phyloP scores from a whole-genome alignment of 2,329 filamentous ascomycete genomes.

The Aspergillus phoenicis region DNA sequence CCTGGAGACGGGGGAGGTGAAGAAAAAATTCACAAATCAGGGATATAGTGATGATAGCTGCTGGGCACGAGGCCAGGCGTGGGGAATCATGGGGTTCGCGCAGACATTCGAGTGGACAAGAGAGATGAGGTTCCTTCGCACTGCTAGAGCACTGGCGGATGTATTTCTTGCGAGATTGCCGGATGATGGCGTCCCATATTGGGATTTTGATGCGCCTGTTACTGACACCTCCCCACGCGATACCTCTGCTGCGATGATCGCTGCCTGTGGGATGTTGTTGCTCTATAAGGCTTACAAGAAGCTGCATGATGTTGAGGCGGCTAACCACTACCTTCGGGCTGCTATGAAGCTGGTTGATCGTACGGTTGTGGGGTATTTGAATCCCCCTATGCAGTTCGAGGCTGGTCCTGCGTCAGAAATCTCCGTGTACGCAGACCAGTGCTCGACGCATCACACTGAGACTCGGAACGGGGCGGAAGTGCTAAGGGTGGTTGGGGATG shows the following conservation, averaged over 20 bases:
- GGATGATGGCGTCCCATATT: slow-evolving; percentile 47
- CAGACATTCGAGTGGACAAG: slow-evolving; percentile 46
- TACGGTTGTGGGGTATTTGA: slow-evolving; percentile 16
- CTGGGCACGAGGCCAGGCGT: slow-evolving; percentile 31
- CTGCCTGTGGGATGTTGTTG: slow-evolving; percentile 46
- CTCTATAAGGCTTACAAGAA: slow-evolving; percentile 37
- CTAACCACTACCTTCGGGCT: slow-evolving; percentile 2
- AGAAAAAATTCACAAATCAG: slow-evolving; percentile 29
- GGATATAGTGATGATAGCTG: slow-evolving; percentile 28
- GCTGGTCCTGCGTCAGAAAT: too few species aligned
- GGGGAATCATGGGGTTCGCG: slow-evolving; percentile 36
- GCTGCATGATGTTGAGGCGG: background rate
- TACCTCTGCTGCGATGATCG: slow-evolving; percentile 46
- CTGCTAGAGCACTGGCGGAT: slow-evolving; percentile 49
- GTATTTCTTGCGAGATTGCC: slow-evolving; percentile 50
- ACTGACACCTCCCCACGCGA: slow-evolving; percentile 29
- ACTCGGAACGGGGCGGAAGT: too few species aligned
- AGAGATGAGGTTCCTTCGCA: slow-evolving; percentile 33
- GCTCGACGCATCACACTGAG: too few species aligned
- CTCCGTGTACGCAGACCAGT: too few species aligned
- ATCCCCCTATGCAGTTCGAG: background rate
- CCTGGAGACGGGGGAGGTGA: slow-evolving; percentile 42
- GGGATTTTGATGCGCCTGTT: slow-evolving; percentile 56
- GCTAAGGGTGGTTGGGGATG: too few species aligned
- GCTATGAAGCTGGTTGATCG: slow-evolving; percentile 15